Evolutionary conservation across 106 monocot genomes (phyloP).

Genomic region (Agapanthus africanus): DNA sequence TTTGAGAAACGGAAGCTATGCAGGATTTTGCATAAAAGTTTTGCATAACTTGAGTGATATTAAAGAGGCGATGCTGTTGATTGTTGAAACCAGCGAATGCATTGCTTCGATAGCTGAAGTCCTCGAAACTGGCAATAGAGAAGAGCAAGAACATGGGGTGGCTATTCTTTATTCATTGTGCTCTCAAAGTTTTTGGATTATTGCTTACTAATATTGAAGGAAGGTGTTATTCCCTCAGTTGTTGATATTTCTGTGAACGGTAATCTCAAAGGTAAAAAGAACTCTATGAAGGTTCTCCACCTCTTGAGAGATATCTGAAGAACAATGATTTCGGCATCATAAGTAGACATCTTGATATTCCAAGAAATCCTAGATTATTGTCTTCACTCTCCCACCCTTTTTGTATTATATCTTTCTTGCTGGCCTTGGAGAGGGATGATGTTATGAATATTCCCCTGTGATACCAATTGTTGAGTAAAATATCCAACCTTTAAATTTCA

Average conservation of each 20-base stretch:
- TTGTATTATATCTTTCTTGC: no score
- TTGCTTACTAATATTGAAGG: conserved; percentile 53
- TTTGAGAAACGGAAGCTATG: conserved; percentile 23
- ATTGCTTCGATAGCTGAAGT: conserved; percentile 46
- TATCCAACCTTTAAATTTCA: no score
- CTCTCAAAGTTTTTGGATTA: conserved; percentile 32
- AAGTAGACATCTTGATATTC: no score
- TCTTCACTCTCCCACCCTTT: no score
- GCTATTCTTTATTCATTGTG: conserved; percentile 44
- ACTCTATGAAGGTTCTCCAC: conserved; percentile 45
- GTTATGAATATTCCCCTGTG: no score
- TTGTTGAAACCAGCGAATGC: conserved; percentile 38
- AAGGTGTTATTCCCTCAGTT: conserved; percentile 71
- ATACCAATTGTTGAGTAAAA: no score
- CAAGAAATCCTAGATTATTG: no score
- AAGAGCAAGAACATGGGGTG: conserved; percentile 60
- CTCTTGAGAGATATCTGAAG: conserved; percentile 68
- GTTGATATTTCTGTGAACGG: conserved; percentile 79
- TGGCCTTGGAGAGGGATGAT: no score
- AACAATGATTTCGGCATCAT: no score
- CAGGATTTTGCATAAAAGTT: conserved; percentile 38
- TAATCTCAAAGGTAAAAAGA: conserved; percentile 31
- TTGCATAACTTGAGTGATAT: conserved; percentile 32
- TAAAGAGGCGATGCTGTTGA: conserved; percentile 33
- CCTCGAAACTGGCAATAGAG: conserved; percentile 37